phyloP scores from a whole-genome alignment of 225 moss, liverwort and hornwort genomes.

The Ulota crispa region DNA sequence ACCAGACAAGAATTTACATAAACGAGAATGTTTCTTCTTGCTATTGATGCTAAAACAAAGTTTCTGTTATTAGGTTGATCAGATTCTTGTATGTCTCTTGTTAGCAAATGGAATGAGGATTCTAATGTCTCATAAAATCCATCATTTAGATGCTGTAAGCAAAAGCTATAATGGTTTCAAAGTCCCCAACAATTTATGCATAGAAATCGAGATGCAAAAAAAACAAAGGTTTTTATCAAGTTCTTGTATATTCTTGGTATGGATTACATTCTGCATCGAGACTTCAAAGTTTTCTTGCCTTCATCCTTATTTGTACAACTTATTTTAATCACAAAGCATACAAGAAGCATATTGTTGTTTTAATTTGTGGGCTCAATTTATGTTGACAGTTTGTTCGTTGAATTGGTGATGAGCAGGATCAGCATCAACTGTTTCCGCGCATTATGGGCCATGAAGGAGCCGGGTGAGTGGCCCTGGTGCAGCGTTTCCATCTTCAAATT shows the following conservation, averaged over 20 bases:
- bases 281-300: not conserved
- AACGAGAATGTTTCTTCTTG: too few species aligned
- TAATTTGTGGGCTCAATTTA: not conserved
- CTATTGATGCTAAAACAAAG: too few species aligned
- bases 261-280: not conserved
- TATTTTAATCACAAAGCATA: not conserved
- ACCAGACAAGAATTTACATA: too few species aligned
- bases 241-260: not conserved
- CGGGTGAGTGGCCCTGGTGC: slow-evolving; percentile 30
- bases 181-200: too few species aligned
- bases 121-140: too few species aligned
- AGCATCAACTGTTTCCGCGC: slow-evolving; percentile 34
- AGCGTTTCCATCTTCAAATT: not conserved
- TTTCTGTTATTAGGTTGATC: too few species aligned
- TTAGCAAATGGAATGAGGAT: too few species aligned
- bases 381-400: not conserved
- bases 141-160: too few species aligned
- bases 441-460: slow-evolving; percentile 56
- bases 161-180: too few species aligned
- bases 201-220: too few species aligned
- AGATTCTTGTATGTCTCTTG: too few species aligned
- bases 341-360: not conserved
- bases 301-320: not conserved
- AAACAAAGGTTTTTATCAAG: not conserved
- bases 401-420: slow-evolving; percentile 25